Evolutionary conservation across 2,329 filamentous ascomycete species (phyloP).

Genomic region (Cladophialophora bantiana): DNA sequence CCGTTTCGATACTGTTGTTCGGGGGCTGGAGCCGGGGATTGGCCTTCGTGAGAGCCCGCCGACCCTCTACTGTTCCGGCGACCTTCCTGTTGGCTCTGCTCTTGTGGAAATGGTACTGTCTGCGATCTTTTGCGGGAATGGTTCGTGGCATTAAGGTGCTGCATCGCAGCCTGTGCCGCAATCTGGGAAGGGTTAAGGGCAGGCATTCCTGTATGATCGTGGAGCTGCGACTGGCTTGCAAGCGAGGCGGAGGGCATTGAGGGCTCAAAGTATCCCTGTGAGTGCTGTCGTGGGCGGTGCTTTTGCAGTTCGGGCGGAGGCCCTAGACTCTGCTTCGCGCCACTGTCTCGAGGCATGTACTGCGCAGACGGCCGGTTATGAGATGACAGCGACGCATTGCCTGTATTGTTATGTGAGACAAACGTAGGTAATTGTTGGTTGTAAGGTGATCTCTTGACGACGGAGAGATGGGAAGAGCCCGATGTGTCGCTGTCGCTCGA

Average conservation of each 20-base stretch:
- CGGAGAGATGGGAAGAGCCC: constrained; percentile 53
- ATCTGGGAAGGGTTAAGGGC: constrained; percentile 67
- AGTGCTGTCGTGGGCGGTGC: constrained; percentile 60
- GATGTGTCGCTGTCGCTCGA: constrained; percentile 58
- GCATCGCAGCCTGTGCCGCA: constrained; percentile 71
- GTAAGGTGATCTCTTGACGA: constrained; percentile 49
- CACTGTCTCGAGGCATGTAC: constrained; percentile 50
- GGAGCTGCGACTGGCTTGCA: constrained; percentile 41
- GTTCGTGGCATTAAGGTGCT: constrained; percentile 53
- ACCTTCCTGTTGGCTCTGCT: constrained; percentile 43
- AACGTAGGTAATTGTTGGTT: constrained; percentile 43
- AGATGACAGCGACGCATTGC: constrained; percentile 46
- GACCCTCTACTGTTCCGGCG: constrained; percentile 48
- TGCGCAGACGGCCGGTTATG: constrained; percentile 47
- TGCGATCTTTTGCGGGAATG: constrained; percentile 63
- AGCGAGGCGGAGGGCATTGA: constrained; percentile 63
- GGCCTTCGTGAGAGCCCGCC: constrained; percentile 40
- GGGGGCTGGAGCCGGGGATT: constrained; percentile 37
- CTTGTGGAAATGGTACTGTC: constrained; percentile 53
- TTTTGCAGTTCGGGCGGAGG: constrained; percentile 48
- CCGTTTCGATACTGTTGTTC: constrained; percentile 58
- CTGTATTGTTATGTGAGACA: constrained; percentile 42
- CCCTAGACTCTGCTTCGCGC: constrained; percentile 42
- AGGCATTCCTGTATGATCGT: constrained; percentile 50
- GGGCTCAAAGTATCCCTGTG: constrained; percentile 73